phyloP scores from a whole-genome alignment of 306 rosid genomes.

The Astragalus membranaceus region DNA sequence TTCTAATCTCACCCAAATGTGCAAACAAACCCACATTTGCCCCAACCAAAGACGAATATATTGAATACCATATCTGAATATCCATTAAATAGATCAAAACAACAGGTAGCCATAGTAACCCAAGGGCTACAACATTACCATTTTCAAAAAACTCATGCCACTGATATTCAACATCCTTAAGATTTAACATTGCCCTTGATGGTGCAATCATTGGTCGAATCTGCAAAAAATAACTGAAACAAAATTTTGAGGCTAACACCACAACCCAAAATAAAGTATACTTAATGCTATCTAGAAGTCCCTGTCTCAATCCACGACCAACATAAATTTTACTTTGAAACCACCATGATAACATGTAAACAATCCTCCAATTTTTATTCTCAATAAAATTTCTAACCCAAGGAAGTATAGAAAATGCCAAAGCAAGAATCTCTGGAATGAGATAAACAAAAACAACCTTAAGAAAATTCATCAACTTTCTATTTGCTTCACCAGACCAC shows the following conservation, averaged over 20 bases:
- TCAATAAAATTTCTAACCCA: constrained; percentile 78
- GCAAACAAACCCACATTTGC: constrained; percentile 72
- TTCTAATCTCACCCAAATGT: constrained; percentile 91
- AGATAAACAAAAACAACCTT: constrained; percentile 43
- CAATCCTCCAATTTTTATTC: constrained; percentile 59
- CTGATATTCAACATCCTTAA: constrained; percentile 32
- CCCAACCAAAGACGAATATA: constrained; percentile 88
- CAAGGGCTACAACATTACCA: constrained; percentile 45
- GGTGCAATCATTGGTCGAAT: constrained; percentile 75
- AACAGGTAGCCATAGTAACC: constrained; percentile 80
- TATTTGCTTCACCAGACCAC: constrained; percentile 61
- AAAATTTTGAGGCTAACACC: constrained; percentile 67
- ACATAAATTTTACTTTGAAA: constrained; percentile 67
- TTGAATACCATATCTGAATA: constrained; percentile 85
- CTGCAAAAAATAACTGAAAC: constrained; percentile 82
- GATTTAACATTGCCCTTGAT: constrained; percentile 42
- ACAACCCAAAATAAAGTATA: constrained; percentile 67
- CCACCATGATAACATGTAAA: constrained; percentile 71
- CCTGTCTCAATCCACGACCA: constrained; percentile 93
- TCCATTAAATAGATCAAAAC: constrained; percentile 84
- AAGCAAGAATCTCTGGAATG: constrained; percentile 64
- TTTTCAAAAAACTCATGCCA: constrained; percentile 47
- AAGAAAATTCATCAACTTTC: constrained; percentile 42
- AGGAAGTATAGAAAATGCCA: constrained; percentile 57
- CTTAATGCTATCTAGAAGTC: constrained; percentile 61